Percentiles rank a stretch among this genome's conserved stretches.
These are phyloP conservation scores for Verticillium zaregamsianum DNA, from an alignment of 2,329 filamentous ascomycete species.

Conservation along the genomic window DNA sequence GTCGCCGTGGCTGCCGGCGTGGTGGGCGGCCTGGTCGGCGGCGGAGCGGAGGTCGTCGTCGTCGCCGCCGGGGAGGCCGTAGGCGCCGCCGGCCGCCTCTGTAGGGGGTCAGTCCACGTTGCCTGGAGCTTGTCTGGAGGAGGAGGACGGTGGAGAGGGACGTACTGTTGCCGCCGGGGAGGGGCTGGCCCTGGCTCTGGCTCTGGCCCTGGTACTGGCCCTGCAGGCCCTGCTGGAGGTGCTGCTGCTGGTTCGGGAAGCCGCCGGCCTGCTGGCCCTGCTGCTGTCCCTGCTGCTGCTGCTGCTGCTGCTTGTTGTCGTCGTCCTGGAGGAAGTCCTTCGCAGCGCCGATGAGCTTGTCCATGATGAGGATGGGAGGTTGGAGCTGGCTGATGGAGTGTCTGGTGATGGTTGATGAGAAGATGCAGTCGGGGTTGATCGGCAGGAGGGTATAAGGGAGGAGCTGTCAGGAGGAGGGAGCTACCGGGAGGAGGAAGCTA, in stretches of 20 bases:
- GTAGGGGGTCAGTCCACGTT: neutral
- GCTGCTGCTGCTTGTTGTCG: conserved; percentile 17
- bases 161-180: conserved; percentile 21
- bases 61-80: conserved; percentile 29
- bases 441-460: too few relatives aligned
- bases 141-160: conserved; percentile 1
- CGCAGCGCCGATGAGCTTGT: conserved; percentile 31
- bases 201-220: neutral
- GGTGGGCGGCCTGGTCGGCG: conserved; percentile 41
- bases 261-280: neutral
- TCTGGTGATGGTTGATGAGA: neutral
- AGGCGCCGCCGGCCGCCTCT: conserved; percentile 27
- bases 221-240: neutral
- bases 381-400: neutral
- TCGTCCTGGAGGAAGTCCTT: conserved; percentile 30
- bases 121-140: neutral
- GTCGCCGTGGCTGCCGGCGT: conserved; percentile 42
- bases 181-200: neutral
- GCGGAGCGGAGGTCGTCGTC: conserved; percentile 45
- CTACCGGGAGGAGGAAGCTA: too few relatives aligned
- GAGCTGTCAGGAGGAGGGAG: neutral
- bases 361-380: conserved; percentile 21
- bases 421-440: too few relatives aligned
- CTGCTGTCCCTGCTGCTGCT: neutral
- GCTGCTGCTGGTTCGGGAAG: neutral